phyloP scores from a whole-genome alignment of 2,329 filamentous ascomycete genomes.

The Ascochyta pisi region DNA sequence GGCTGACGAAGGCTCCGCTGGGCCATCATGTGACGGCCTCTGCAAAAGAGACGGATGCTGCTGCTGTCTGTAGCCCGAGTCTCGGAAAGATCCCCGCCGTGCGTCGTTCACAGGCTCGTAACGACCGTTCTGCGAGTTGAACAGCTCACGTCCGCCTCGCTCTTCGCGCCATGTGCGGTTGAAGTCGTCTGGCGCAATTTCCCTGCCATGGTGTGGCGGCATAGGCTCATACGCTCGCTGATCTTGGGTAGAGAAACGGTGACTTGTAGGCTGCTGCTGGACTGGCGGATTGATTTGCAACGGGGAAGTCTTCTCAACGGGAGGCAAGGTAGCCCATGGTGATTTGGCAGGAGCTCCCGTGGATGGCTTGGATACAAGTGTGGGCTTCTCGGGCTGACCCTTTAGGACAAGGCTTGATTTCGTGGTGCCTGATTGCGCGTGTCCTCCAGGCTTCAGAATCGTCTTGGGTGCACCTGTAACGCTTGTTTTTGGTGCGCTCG shows the following conservation, averaged over 20 bases:
- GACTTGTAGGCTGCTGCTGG: constrained; percentile 48
- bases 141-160: constrained; percentile 76
- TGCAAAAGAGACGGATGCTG: constrained; percentile 74
- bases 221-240: constrained; percentile 62
- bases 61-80: constrained; percentile 75
- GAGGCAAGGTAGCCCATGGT: constrained; percentile 87
- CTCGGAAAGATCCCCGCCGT: constrained; percentile 71
- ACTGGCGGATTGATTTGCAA: constrained; percentile 64
- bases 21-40: constrained; percentile 68
- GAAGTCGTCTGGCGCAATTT: constrained; percentile 94
- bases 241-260: constrained; percentile 64
- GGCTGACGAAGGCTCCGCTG: constrained; percentile 82
- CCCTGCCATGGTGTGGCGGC: constrained; percentile 67
- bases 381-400: constrained; percentile 72
- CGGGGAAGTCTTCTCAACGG: constrained; percentile 81
- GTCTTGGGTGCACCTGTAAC: constrained; percentile 53
- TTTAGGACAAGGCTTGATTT: constrained; percentile 68
- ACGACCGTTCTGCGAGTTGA: constrained; percentile 92
- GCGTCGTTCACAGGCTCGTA: constrained; percentile 85
- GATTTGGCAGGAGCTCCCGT: constrained; percentile 79
- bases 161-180: constrained; percentile 84
- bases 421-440: constrained; percentile 40
- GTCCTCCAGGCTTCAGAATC: constrained; percentile 57
- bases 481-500: constrained; percentile 45
- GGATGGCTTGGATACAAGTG: constrained; percentile 74